Evolutionary conservation across 768 basidiomycete genomes (phyloP), one percentile per base, ranked within the genome.

Genomic region (Russula brevipes): DNA sequence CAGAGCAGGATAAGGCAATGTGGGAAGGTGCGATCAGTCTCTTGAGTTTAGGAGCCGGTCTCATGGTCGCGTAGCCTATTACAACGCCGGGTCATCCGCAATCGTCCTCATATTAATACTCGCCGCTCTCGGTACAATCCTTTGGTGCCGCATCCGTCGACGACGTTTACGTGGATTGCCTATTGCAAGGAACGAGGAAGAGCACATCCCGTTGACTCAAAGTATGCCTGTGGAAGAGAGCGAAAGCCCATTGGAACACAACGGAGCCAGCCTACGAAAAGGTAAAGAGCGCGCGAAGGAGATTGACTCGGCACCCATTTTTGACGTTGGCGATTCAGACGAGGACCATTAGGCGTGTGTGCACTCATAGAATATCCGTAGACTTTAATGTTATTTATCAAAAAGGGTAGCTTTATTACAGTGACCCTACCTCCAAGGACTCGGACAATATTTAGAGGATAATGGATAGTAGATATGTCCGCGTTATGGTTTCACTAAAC

Each of bases 11-110:
- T 59, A 86, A 89, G 70, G 89, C 92, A 3, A 89, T 88, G 79
- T 95, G 94, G 94, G 90, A 94, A 76, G 90, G 92, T 91, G 66
- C 60, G 80, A 72, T 53, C 38, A 49, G 17, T 56, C 59, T 36
- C 54, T 42, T 57, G 35, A 44, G 30, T 39, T 31, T 50, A 7
- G 46, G 50, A 51, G 39, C 60, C 51, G 16, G 54, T 39, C 47
- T 54, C 54, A 56, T 45, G 24, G 5, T 12, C 30, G 14, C 31
- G 36, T 53, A 93, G 94, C 92, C n/a, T 95, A 94, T 73, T 97
- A 95, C 73, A 96, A 96, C 64, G 89, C 92, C 39, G 93, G 91
- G 11, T 94, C 93, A 0, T 90, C 88, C 1, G 86, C 88, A 3
- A 76, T 94, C n/a, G 85, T 96, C 30, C 80, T 98, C 45, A 71